Evolutionary conservation across 345 rosid genomes (phyloP).

Genomic region (Turnera subulata): DNA sequence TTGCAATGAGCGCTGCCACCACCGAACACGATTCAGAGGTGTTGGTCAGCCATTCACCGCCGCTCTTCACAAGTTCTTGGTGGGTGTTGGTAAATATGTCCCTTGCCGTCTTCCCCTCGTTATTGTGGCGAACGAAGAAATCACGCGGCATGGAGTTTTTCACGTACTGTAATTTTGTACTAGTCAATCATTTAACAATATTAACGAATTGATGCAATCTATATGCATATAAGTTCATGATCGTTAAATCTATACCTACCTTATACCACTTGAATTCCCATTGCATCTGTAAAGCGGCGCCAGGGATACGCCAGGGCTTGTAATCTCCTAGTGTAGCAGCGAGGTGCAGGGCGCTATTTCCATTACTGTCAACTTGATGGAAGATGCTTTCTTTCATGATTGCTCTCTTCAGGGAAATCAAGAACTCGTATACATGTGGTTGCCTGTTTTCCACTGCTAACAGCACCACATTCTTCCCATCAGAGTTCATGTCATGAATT

Average conservation of each 20-base stretch:
- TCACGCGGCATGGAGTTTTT: conserved; percentile 34
- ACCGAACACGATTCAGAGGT: conserved; percentile 54
- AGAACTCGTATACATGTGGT: conserved; percentile 30
- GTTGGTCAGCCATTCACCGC: conserved; percentile 42
- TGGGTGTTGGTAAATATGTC: conserved; percentile 37
- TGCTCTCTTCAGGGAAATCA: conserved; percentile 14
- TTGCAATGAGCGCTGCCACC: conserved; percentile 52
- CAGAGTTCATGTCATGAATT: conserved; percentile 21
- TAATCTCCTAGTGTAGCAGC: conserved; percentile 41
- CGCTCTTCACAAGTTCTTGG: conserved; percentile 27
- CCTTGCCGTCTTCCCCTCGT: conserved; percentile 21
- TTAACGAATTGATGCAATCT: too few relatives aligned
- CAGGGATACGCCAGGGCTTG: conserved; percentile 52
- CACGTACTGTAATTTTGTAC: conserved; percentile 34
- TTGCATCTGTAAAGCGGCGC: conserved; percentile 55
- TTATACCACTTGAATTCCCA: conserved; percentile 65
- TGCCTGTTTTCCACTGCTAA: conserved; percentile 54
- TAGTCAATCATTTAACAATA: too few relatives aligned
- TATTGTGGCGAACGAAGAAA: conserved; percentile 34
- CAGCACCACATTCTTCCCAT: conserved; percentile 30
- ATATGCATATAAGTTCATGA: too few relatives aligned
- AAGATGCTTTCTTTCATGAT: conserved; percentile 24
- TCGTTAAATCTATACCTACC: conserved; percentile 28
- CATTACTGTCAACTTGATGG: conserved; percentile 31
- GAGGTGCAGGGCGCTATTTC: conserved; percentile 51